A percentile compares a stretch with the other conserved stretches of the same genome.
Conservation (phyloP, 768 basidiomycete genomes). For the Collybiopsis luxurians region DNA sequence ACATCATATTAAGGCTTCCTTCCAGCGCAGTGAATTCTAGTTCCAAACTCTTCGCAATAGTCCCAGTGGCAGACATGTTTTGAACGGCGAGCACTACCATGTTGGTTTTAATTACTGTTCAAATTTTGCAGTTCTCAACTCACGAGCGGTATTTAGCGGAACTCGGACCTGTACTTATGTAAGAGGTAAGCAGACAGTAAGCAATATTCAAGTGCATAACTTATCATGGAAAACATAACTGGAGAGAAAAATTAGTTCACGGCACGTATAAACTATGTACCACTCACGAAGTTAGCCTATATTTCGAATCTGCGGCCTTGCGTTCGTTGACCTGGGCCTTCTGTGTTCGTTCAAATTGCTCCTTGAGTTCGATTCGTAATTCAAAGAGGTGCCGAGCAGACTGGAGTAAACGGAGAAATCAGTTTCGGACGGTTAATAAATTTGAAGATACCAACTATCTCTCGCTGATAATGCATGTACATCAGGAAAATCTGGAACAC, state of each 20-base stretch:
- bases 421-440: background rate
- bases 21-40: slow-evolving; percentile 75
- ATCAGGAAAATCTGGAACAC: slow-evolving; percentile 82
- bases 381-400: slow-evolving; percentile 5
- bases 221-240: slow-evolving; percentile 53
- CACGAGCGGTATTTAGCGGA: slow-evolving; percentile 58
- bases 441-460: slow-evolving; percentile 35
- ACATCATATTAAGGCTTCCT: slow-evolving; percentile 71
- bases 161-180: slow-evolving; percentile 39
- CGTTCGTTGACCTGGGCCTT: slow-evolving; percentile 55
- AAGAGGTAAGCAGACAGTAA: background rate
- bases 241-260: background rate
- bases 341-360: slow-evolving; percentile 34
- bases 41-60: slow-evolving; percentile 56
- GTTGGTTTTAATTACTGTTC: background rate
- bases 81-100: slow-evolving; percentile 62
- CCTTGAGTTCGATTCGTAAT: slow-evolving; percentile 15
- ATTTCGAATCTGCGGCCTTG: slow-evolving; percentile 61
- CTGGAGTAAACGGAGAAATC: background rate
- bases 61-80: slow-evolving; percentile 67
- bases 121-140: slow-evolving; percentile 17
- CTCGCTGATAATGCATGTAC: slow-evolving; percentile 68
- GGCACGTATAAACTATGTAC: background rate
- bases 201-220: background rate
- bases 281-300: slow-evolving; percentile 55